Percentiles rank a stretch among this genome's conserved stretches.
phyloP scores from a whole-genome alignment of 345 rosid species.

The Citrus sinensis region DVS_A1.0 CM039166.1:23172501-23173000 shows the following conservation, averaged over 20 bases:
- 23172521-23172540: conserved; percentile 32
- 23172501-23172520: conserved; percentile 32
- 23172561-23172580: conserved; percentile 30
- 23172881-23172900: not conserved
- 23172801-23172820: not conserved
- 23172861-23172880: not conserved
- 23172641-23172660: not conserved
- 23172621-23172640: not conserved
- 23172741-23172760: not conserved
- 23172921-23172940: not conserved
- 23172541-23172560: conserved; percentile 47
- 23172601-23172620: conserved; percentile 32
- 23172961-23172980: not conserved
- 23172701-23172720: not conserved
- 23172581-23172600: conserved; percentile 32
- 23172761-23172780: not conserved
- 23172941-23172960: not conserved
- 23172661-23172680: not conserved
- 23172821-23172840: not conserved
- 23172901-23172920: not conserved
- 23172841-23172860: not conserved
- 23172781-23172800: not conserved
- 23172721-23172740: not conserved
- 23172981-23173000: not conserved
- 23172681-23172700: not conserved